phyloP scores from a whole-genome alignment of 2,329 filamentous ascomycete species.

The Madurella mycetomatis region DNA sequence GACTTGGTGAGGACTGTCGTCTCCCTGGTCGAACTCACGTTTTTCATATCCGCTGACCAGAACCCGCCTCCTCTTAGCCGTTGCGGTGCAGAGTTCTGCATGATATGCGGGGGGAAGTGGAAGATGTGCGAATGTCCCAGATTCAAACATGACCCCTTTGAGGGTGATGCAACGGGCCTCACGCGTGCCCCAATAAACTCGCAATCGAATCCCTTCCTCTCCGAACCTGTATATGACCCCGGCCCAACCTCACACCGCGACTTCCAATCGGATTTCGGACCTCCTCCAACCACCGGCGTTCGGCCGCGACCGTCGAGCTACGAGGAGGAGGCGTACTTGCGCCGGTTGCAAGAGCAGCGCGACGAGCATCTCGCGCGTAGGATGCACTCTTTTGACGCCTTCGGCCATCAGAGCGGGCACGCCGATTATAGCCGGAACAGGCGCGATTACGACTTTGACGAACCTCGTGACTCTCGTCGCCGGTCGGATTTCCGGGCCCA shows the following conservation, averaged over 20 bases:
- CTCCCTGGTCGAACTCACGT: too few relatives aligned
- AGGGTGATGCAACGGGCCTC: slow-evolving; percentile 50
- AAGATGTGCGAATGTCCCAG: slow-evolving; percentile 78
- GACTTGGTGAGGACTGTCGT: slow-evolving; percentile 59
- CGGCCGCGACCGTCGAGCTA: slow-evolving; percentile 35
- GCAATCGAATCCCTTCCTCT: slow-evolving; percentile 30
- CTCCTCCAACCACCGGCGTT: slow-evolving; percentile 20
- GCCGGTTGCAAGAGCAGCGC: slow-evolving; percentile 43
- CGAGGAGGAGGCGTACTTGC: slow-evolving; percentile 45
- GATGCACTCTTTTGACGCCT: slow-evolving; percentile 34
- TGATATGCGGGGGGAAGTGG: slow-evolving; percentile 78
- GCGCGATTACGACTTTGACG: slow-evolving; percentile 39
- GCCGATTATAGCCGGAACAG: slow-evolving; percentile 33
- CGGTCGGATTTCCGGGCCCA: slow-evolving; percentile 45
- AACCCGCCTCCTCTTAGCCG: slow-evolving; percentile 41
- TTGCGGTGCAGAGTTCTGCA: slow-evolving; percentile 81
- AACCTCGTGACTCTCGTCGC: slow-evolving; percentile 33
- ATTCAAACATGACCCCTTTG: slow-evolving; percentile 61
- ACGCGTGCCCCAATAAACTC: slow-evolving; percentile 26
- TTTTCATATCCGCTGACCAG: not conserved
- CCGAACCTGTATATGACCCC: slow-evolving; percentile 25
- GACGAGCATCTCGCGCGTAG: slow-evolving; percentile 40
- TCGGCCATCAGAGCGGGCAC: slow-evolving; percentile 34
- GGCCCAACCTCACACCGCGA: slow-evolving; percentile 32
- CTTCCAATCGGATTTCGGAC: slow-evolving; percentile 27